Conservation (phyloP, 352 stramenopile species). For the Phytopythium cucurbitacearum region DNA sequence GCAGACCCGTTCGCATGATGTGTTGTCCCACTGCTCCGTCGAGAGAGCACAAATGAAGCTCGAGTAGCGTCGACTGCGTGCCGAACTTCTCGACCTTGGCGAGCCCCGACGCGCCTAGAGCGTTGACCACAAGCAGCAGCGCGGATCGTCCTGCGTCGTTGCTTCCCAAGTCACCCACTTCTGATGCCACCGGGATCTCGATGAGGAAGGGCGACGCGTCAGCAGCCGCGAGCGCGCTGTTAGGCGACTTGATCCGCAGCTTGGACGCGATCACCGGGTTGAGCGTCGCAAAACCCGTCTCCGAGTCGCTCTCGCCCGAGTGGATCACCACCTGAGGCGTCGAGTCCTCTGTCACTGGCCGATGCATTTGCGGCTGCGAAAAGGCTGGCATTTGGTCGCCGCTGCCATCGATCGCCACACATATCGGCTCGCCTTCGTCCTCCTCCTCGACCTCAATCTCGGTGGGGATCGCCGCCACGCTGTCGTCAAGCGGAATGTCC, state of each 20-base stretch:
- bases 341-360: too few species aligned
- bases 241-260: slow-evolving; percentile 7
- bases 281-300: slow-evolving; percentile 53
- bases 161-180: slow-evolving; percentile 2
- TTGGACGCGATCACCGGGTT: slow-evolving; percentile 49
- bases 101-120: slow-evolving; percentile 49
- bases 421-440: slow-evolving; percentile 16
- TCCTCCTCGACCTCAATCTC: slow-evolving; percentile 4
- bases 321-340: slow-evolving; percentile 69
- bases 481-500: not conserved
- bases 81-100: slow-evolving; percentile 74
- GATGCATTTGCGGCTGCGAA: not conserved
- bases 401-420: slow-evolving; percentile 37
- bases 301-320: slow-evolving; percentile 59
- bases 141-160: not conserved
- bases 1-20: slow-evolving; percentile 49
- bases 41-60: slow-evolving; percentile 39
- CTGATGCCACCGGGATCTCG: not conserved
- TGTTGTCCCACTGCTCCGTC: slow-evolving; percentile 8
- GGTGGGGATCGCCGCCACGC: not conserved
- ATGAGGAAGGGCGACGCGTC: slow-evolving; percentile 14
- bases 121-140: slow-evolving; percentile 49
- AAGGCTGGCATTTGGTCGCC: not conserved
- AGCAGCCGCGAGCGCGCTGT: slow-evolving; percentile 13
- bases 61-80: slow-evolving; percentile 65